A percentile compares a stretch with the other conserved stretches of the same genome.
Evolutionary conservation across 768 basidiomycete genomes (phyloP).

Genomic region (Russula olivacea): DNA sequence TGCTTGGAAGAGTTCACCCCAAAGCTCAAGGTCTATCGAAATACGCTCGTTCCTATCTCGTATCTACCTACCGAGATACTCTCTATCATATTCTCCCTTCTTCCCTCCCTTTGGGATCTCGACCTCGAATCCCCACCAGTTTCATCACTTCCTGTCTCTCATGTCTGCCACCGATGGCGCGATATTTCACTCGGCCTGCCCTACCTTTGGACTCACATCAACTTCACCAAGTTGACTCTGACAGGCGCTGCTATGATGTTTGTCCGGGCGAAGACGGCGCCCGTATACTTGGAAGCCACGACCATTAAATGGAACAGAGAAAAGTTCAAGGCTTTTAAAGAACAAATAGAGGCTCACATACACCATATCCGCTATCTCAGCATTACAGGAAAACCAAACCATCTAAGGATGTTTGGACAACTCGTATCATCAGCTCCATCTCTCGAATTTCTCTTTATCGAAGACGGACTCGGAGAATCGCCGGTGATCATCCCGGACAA

Average conservation of each 20-base stretch:
- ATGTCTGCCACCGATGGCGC: conserved; percentile 21
- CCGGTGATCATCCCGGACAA: not conserved
- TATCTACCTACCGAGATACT: not conserved
- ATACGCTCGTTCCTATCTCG: not conserved
- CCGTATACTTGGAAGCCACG: not conserved
- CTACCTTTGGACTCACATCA: conserved; percentile 12
- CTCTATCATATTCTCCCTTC: not conserved
- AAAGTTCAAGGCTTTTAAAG: not conserved
- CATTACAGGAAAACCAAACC: not conserved
- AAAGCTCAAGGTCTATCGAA: not conserved
- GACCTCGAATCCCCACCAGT: not conserved
- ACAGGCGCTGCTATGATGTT: conserved; percentile 6
- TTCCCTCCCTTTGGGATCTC: too few species aligned
- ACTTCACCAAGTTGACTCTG: not conserved
- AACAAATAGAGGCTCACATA: not conserved
- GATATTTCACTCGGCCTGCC: conserved; percentile 13
- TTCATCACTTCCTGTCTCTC: not conserved
- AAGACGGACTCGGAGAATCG: too few species aligned
- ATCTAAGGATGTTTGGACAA: not conserved
- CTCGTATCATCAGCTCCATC: not conserved
- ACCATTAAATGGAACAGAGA: not conserved
- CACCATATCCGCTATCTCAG: not conserved
- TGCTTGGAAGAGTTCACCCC: not conserved
- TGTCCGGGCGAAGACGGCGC: conserved; percentile 8
- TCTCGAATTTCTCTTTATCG: not conserved